Percentiles rank a stretch among this genome's conserved stretches.
Conservation (phyloP, 306 rosid species). For the Cicer bijugum region DNA sequence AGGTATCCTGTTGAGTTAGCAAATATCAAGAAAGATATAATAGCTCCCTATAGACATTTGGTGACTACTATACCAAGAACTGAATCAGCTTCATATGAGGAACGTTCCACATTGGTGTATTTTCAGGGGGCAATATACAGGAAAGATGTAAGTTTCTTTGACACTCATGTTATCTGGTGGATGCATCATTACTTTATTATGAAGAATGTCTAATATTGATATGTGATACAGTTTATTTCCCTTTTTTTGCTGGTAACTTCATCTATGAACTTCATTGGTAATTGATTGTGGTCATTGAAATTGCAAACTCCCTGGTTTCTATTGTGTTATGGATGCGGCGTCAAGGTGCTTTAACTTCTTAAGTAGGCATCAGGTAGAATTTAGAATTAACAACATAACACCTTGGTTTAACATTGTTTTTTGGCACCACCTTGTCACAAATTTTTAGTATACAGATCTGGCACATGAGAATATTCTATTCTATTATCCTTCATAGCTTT, state of each 20-base stretch:
- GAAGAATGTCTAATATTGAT: not conserved
- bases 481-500: not conserved
- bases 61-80: constrained; percentile 59
- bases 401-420: not conserved
- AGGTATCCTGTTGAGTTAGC: constrained; percentile 85
- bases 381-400: constrained; percentile 12
- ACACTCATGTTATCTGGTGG: constrained; percentile 35
- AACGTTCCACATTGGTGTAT: constrained; percentile 74
- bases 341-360: constrained; percentile 28
- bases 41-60: constrained; percentile 89
- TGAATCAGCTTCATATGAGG: constrained; percentile 65
- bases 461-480: constrained; percentile 2
- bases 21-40: constrained; percentile 78
- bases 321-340: constrained; percentile 25
- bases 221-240: not conserved
- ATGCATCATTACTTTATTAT: constrained; percentile 16
- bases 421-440: constrained; percentile 2
- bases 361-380: not conserved
- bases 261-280: constrained; percentile 2
- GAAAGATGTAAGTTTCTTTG: constrained; percentile 82
- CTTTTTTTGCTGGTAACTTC: constrained; percentile 19
- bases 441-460: constrained; percentile 1
- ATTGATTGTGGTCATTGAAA: constrained; percentile 33
- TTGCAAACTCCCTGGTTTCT: constrained; percentile 4
- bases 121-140: constrained; percentile 94